phyloP scores from a whole-genome alignment of 2,329 filamentous ascomycete species.

The Trichoderma afroharzianum region DNA sequence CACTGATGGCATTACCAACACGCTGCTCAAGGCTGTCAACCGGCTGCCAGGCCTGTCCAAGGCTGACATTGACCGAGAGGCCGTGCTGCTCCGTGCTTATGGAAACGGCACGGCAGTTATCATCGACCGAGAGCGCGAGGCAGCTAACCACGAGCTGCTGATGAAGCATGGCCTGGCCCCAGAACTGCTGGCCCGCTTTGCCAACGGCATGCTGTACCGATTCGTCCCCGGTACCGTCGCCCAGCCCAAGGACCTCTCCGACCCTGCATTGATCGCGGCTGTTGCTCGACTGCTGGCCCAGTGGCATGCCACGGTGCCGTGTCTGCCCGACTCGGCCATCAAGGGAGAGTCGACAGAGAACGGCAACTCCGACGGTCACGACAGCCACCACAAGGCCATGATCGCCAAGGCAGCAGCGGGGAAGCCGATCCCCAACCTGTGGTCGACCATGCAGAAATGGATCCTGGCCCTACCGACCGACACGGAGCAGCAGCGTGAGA shows the following conservation, averaged over 20 bases:
- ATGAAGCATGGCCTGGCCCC: constrained; percentile 81
- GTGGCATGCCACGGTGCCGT: constrained; percentile 80
- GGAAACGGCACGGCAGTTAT: constrained; percentile 90
- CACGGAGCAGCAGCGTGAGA: constrained; percentile 64
- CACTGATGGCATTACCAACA: constrained; percentile 98
- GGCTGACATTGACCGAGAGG: constrained; percentile 73
- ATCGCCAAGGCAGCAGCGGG: constrained; percentile 56
- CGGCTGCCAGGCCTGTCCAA: constrained; percentile 63
- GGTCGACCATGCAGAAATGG: constrained; percentile 97
- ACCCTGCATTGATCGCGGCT: constrained; percentile 71
- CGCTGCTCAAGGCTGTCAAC: constrained; percentile 75
- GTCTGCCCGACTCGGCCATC: constrained; percentile 39
- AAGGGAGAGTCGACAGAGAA: constrained; percentile 26
- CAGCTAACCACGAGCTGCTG: constrained; percentile 77
- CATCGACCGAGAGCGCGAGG: constrained; percentile 89
- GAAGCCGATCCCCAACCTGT: constrained; percentile 79
- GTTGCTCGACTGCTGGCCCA: constrained; percentile 82
- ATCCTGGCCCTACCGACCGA: constrained; percentile 75
- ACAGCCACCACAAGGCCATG: constrained; percentile 35
- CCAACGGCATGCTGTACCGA: constrained; percentile 93
- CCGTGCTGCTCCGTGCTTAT: constrained; percentile 87
- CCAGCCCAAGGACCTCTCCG: constrained; percentile 73
- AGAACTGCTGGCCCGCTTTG: constrained; percentile 81
- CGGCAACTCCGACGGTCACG: constrained; percentile 36
- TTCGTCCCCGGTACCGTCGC: constrained; percentile 82